Conservation (phyloP, 257 asterid genomes). For the Capsicum pubescens region DNA sequence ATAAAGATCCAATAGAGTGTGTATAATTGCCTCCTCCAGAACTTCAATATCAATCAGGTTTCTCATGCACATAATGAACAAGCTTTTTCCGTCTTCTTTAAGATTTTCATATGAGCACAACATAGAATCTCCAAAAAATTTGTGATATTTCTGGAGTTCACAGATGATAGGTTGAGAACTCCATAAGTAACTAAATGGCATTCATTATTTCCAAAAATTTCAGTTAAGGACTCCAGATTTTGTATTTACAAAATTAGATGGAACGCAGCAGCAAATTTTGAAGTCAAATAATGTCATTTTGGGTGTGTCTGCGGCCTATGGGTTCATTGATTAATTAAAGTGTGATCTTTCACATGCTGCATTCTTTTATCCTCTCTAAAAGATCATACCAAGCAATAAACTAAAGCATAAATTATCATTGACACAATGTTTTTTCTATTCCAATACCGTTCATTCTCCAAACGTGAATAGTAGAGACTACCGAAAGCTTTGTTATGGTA, state of each 20-base stretch:
- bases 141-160: neutral
- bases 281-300: conserved; percentile 15
- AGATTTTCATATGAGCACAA: neutral
- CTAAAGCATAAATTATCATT: conserved; percentile 3
- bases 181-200: conserved; percentile 6
- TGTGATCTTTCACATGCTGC: conserved; percentile 11
- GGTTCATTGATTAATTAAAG: neutral
- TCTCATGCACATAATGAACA: neutral
- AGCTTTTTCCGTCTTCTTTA: neutral
- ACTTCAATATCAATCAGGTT: neutral
- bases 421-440: neutral
- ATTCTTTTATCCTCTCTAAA: conserved; percentile 2
- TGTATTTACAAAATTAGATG: neutral
- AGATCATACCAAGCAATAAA: neutral
- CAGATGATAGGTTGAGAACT: neutral
- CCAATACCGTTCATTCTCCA: conserved; percentile 12
- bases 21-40: neutral
- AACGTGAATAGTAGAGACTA: neutral
- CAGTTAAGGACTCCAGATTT: neutral
- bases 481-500: neutral
- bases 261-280: neutral
- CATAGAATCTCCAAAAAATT: neutral
- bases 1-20: neutral
- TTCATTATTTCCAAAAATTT: neutral
- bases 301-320: neutral